Percentiles rank a stretch among this genome's conserved stretches.
Conservation (phyloP, 2,329 filamentous ascomycete genomes). For the Boeremia lycopersici region DNA sequence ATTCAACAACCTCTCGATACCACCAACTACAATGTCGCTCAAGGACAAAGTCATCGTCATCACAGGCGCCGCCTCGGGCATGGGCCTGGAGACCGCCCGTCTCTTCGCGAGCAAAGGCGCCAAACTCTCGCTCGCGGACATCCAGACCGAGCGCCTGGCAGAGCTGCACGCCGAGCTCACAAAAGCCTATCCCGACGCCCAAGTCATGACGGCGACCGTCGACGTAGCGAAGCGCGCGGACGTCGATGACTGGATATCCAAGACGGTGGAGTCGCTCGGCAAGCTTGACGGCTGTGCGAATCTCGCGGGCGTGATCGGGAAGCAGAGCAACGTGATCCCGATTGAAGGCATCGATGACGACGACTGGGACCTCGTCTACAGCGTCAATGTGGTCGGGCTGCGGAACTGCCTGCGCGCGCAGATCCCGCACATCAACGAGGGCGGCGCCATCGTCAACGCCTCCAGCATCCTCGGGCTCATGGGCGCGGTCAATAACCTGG, state of each 20-base stretch:
- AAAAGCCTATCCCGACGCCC: conserved; percentile 13
- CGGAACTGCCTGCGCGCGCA: conserved; percentile 50
- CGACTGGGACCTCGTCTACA: conserved; percentile 49
- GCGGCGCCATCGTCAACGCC: conserved; percentile 51
- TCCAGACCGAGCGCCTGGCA: conserved; percentile 34
- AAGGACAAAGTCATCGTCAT: conserved; percentile 41
- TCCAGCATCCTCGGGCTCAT: conserved; percentile 59
- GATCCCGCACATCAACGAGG: conserved; percentile 49
- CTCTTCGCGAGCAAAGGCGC: conserved; percentile 37
- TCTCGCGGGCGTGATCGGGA: conserved; percentile 53
- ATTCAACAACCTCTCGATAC: too few relatives aligned
- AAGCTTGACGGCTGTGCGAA: conserved; percentile 50
- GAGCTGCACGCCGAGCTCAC: conserved; percentile 28
- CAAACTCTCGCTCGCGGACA: conserved; percentile 40
- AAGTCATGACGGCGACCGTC: conserved; percentile 50
- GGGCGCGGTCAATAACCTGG: conserved; percentile 46
- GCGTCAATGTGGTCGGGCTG: conserved; percentile 48
- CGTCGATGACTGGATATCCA: conserved; percentile 60
- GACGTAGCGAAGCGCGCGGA: conserved; percentile 56
- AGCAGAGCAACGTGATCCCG: conserved; percentile 24
- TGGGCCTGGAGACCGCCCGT: conserved; percentile 37
- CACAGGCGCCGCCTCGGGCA: conserved; percentile 41
- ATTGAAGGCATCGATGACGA: conserved; percentile 43
- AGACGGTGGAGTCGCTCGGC: conserved; percentile 55
- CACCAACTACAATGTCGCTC: conserved; percentile 33